Percentiles rank a stretch among this genome's conserved stretches.
Evolutionary conservation across 805 yeast genomes (phyloP).

Genomic region (Wickerhamomyces strasburgensis): DNA sequence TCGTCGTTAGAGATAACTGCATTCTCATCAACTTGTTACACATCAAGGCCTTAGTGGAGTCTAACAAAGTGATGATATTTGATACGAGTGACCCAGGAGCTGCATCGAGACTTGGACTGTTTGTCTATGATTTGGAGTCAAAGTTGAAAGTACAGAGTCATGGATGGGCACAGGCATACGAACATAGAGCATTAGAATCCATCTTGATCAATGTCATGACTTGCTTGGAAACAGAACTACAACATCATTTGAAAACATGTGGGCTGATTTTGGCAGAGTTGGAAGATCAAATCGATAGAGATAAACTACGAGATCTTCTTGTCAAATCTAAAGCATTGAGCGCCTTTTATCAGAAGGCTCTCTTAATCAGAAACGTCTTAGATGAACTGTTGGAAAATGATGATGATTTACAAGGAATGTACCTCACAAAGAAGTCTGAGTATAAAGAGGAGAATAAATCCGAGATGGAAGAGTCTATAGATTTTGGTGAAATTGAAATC

Average conservation of each 20-base stretch:
- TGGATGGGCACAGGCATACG: constrained; percentile 53
- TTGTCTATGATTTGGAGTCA: constrained; percentile 79
- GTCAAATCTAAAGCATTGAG: constrained; percentile 68
- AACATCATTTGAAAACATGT: constrained; percentile 51
- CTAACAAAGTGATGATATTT: constrained; percentile 75
- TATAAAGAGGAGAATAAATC: constrained; percentile 7
- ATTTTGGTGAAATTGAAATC: constrained; percentile 78
- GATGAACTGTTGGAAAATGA: constrained; percentile 84
- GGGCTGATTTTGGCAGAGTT: constrained; percentile 61
- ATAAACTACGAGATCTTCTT: constrained; percentile 64
- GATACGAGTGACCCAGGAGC: constrained; percentile 54
- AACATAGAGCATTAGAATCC: constrained; percentile 78
- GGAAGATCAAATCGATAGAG: constrained; percentile 77
- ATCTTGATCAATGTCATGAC: constrained; percentile 79
- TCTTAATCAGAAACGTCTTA: constrained; percentile 71
- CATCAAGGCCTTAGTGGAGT: constrained; percentile 83
- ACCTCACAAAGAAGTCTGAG: constrained; percentile 45
- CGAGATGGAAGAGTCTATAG: constrained; percentile 21
- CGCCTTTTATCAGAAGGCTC: constrained; percentile 68
- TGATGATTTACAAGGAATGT: constrained; percentile 79
- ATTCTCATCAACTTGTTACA: constrained; percentile 80
- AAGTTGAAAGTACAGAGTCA: constrained; percentile 46
- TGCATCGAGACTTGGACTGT: constrained; percentile 66
- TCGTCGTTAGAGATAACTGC: constrained; percentile 72
- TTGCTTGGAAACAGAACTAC: constrained; percentile 69